These are phyloP conservation scores for Polyporus tsugae DNA, from an alignment of 1,284 basidiomycete species.

Conservation along the genomic window DNA sequence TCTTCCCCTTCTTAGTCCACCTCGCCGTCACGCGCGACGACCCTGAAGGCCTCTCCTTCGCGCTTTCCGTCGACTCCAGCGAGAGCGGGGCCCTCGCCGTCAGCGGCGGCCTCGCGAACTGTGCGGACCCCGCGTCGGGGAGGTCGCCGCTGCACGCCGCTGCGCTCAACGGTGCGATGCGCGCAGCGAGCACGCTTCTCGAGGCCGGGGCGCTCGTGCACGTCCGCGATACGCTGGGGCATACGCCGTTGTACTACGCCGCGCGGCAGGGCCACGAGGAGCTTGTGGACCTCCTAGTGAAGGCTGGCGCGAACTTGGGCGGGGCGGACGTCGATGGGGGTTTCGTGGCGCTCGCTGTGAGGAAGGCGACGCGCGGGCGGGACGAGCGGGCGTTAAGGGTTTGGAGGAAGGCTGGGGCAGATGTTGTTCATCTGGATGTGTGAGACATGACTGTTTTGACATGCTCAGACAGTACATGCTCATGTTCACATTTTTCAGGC, in stretches of 20 bases:
- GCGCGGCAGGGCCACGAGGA: slow-evolving; percentile 69
- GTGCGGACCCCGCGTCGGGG: slow-evolving; percentile 71
- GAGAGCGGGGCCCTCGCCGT: slow-evolving; percentile 43
- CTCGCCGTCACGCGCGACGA: slow-evolving; percentile 80
- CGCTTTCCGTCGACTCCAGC: slow-evolving; percentile 48
- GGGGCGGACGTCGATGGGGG: slow-evolving; percentile 69
- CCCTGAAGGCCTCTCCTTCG: slow-evolving; percentile 65
- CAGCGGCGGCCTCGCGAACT: slow-evolving; percentile 75
- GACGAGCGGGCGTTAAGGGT: slow-evolving; percentile 55
- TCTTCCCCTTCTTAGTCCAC: slow-evolving; percentile 80
- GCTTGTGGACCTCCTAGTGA: slow-evolving; percentile 75
- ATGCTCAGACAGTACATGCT: neutral
- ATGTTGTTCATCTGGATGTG: slow-evolving; percentile 3
- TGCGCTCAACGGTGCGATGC: slow-evolving; percentile 70
- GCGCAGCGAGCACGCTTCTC: slow-evolving; percentile 68
- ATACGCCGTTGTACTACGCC: slow-evolving; percentile 86
- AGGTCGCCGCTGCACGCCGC: slow-evolving; percentile 86
- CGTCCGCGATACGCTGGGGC: slow-evolving; percentile 78
- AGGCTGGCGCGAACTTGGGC: slow-evolving; percentile 78
- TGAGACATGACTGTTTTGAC: neutral
- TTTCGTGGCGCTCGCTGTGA: slow-evolving; percentile 60
- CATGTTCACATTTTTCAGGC: neutral
- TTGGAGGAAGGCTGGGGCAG: slow-evolving; percentile 60
- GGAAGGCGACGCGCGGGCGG: slow-evolving; percentile 52
- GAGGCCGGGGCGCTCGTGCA: slow-evolving; percentile 89